Conservation (phyloP, 345 rosid genomes). For the Eucalyptus guilfoylei region DNA sequence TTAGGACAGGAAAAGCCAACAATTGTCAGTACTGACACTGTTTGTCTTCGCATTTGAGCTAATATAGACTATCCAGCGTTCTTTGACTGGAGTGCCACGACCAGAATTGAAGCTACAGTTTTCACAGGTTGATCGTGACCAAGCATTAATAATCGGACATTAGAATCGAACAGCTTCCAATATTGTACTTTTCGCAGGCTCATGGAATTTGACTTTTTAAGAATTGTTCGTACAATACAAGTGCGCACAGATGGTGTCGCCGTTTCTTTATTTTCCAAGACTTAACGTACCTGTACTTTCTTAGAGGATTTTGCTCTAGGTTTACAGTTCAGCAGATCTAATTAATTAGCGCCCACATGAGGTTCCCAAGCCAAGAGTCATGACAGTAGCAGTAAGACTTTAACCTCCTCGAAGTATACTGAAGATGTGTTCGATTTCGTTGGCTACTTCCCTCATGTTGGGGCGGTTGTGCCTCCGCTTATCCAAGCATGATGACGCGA, state of each 20-base stretch:
- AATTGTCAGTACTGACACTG: background rate
- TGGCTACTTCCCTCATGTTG: slow-evolving; percentile 29
- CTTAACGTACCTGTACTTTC: background rate
- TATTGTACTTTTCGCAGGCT: background rate
- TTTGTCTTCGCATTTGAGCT: background rate
- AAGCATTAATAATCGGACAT: background rate
- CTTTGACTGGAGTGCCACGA: background rate
- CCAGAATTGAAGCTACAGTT: background rate
- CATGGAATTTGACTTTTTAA: background rate
- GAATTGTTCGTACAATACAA: background rate
- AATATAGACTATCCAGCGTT: background rate
- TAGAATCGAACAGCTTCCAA: background rate
- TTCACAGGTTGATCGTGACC: background rate
- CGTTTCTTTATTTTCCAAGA: background rate
- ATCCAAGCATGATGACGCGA: slow-evolving; percentile 33
- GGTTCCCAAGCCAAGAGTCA: background rate
- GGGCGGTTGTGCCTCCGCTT: slow-evolving; percentile 40
- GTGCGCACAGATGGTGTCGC: background rate
- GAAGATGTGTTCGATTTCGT: slow-evolving; percentile 29
- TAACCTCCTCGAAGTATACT: slow-evolving; percentile 1
- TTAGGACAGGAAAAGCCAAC: background rate
- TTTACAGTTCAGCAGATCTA: background rate
- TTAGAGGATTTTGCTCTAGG: background rate
- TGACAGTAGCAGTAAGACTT: background rate
- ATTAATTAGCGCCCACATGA: background rate